Base-by-base conservation (phyloP, 805 yeast genomes). In the Millerozyma acaciae region DNA sequence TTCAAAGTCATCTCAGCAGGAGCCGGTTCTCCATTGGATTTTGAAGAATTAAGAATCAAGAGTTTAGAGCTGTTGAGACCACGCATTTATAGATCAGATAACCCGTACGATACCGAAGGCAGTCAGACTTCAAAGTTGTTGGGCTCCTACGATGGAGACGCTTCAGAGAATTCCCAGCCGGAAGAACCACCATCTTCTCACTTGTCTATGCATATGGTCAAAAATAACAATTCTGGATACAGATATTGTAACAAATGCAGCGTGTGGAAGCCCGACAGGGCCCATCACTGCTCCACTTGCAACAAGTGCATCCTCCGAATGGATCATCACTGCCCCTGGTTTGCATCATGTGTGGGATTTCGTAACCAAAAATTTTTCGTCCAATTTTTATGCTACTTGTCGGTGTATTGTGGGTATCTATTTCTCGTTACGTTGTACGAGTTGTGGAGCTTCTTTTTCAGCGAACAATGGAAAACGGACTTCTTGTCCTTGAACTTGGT, bases 291-390 rank as follows among this genome's bases (percentile, higher is more conserved):
- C 47, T 68, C 77, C 1, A 43, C 68, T 10, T 71, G 78, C 35
- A 57, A 60, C 2, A 52, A 43, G 34, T 75, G 81, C 50, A 52
- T 73, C 2, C 48, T 75, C 25, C 47, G 62, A 27, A 75, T 75
- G 80, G 80, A 75, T 52, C 81, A 75, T 43, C 78, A 75, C 50
- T 75, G 81, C 43, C 97, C 97, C 0, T 90, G 97, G 97, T 87
- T 88, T 56, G 80, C 95, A 2, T 68, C 77, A 4, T 89, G 97
- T 55, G 75, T 90, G 37, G 97, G 97, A 0, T 82, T 76, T 57
- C 62, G 62, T 18, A 90, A 90, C 57, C 88, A 84, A 43, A 84
- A 87, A 58, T 75, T 66, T 52, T 90, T 89, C 50, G 54, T 86
- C 17, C 95, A 87, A 53, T 83, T 84, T 50, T 55, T 88, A 33